Conservation (phyloP, 2,329 filamentous ascomycete genomes). For the Didymella segeticola region DNA sequence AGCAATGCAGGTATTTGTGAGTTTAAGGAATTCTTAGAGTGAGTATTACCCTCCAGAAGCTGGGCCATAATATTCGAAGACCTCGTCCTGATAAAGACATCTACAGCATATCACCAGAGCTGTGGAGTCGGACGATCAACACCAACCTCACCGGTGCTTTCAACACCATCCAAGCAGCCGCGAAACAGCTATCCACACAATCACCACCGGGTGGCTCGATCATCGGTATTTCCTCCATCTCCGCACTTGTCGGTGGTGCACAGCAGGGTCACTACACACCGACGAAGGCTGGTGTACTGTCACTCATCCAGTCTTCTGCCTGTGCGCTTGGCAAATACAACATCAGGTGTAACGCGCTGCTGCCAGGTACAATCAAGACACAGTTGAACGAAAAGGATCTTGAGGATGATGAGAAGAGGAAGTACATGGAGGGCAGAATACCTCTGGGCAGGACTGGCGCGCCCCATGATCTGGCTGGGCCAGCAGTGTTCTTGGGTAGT, state of each 20-base stretch:
- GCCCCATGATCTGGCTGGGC: conserved; percentile 77
- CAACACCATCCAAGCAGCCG: conserved; percentile 84
- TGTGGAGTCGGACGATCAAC: conserved; percentile 73
- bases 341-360: conserved; percentile 82
- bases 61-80: no score
- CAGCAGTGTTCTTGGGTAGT: conserved; percentile 83
- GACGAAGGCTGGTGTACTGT: conserved; percentile 82
- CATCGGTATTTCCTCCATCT: conserved; percentile 77
- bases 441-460: conserved; percentile 63
- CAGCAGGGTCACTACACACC: conserved; percentile 83
- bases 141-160: conserved; percentile 91
- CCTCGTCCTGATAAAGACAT: background rate
- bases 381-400: conserved; percentile 86
- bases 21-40: conserved; percentile 85
- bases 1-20: conserved; percentile 89
- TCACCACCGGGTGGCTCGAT: conserved; percentile 75
- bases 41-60: conserved; percentile 24
- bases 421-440: conserved; percentile 82
- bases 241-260: conserved; percentile 78
- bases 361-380: conserved; percentile 84
- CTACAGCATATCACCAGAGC: conserved; percentile 67
- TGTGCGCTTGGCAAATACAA: conserved; percentile 77
- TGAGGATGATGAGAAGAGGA: conserved; percentile 72
- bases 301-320: conserved; percentile 82
- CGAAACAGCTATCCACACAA: conserved; percentile 75